Conservation (phyloP, 306 rosid species). For the Pterocarpus santalinus region DNA sequence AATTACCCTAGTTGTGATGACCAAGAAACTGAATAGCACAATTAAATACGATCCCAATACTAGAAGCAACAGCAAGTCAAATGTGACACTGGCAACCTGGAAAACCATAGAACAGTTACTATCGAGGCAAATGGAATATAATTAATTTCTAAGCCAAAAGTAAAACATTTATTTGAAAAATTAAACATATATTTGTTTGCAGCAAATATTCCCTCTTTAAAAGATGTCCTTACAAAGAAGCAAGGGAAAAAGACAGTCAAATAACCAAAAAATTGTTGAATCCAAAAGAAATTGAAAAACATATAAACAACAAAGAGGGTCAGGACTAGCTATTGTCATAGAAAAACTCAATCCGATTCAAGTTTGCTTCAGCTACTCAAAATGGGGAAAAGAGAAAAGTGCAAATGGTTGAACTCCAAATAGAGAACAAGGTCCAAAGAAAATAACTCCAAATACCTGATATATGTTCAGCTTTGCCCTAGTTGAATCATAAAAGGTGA, state of each 20-base stretch:
- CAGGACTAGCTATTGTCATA: slow-evolving; percentile 9
- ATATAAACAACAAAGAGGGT: slow-evolving; percentile 8
- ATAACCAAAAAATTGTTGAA: slow-evolving; percentile 2
- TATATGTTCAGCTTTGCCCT: slow-evolving; percentile 70
- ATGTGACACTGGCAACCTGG: slow-evolving; percentile 98
- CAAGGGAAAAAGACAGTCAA: slow-evolving; percentile 20
- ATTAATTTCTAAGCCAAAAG: slow-evolving; percentile 1
- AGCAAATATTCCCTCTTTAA: background rate
- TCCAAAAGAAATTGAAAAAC: slow-evolving; percentile 18
- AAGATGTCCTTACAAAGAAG: background rate
- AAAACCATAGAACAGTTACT: slow-evolving; percentile 43
- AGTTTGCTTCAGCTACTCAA: slow-evolving; percentile 27
- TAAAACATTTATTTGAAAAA: slow-evolving; percentile 8
- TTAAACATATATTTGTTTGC: background rate
- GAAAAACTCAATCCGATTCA: slow-evolving; percentile 6
- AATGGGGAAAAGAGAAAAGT: background rate
- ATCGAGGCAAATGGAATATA: slow-evolving; percentile 5
- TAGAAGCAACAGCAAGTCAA: slow-evolving; percentile 93
- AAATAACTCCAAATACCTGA: slow-evolving; percentile 72
- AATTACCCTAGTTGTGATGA: slow-evolving; percentile 65
- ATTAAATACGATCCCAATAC: slow-evolving; percentile 62
- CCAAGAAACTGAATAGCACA: slow-evolving; percentile 61
- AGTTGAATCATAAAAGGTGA: slow-evolving; percentile 89
- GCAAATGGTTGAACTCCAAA: background rate
- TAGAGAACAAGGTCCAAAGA: slow-evolving; percentile 6